Percentiles rank a stretch among this genome's conserved stretches.
These are phyloP conservation scores for Cylindrotheca closterium DNA, from an alignment of 108 stramenopile species.

Conservation along the genomic window DNA sequence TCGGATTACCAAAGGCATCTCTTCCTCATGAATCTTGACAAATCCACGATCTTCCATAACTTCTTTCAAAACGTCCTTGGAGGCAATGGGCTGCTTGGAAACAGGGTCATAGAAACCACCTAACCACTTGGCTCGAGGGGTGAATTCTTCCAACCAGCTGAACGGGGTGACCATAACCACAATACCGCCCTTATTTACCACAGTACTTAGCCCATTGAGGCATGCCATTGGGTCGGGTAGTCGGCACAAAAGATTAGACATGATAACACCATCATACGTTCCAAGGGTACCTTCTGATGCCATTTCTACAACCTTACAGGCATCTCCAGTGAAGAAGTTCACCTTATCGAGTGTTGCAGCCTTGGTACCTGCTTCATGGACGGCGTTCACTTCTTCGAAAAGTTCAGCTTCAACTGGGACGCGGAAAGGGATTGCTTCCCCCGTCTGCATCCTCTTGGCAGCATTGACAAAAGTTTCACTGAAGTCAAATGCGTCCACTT, in stretches of 20 bases:
- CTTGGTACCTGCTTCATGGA: conserved; percentile 58
- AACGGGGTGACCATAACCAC: conserved; percentile 91
- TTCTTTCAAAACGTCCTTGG: conserved; percentile 69
- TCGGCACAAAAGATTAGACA: conserved; percentile 90
- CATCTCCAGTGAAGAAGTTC: conserved; percentile 86
- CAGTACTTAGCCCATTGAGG: conserved; percentile 62
- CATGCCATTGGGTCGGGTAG: conserved; percentile 87
- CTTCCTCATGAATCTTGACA: conserved; percentile 78
- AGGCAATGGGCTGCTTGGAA: conserved; percentile 58
- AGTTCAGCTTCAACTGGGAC: conserved; percentile 84
- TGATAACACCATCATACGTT: conserved; percentile 89
- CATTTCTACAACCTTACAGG: conserved; percentile 70
- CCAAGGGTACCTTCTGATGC: conserved; percentile 42
- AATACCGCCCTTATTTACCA: conserved; percentile 86
- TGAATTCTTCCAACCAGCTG: conserved; percentile 92
- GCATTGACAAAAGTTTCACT: conserved; percentile 77
- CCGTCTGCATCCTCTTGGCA: conserved; percentile 74
- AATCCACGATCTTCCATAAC: conserved; percentile 83
- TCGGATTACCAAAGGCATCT: conserved; percentile 91
- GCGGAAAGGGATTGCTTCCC: conserved; percentile 59
- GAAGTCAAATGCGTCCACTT: conserved; percentile 91
- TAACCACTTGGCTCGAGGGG: conserved; percentile 81
- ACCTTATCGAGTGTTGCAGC: conserved; percentile 53
- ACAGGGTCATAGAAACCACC: conserved; percentile 78
- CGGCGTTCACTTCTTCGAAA: conserved; percentile 56